phyloP scores from a whole-genome alignment of 805 yeast species.

The Vanderwaltozyma verrucispora region DNA sequence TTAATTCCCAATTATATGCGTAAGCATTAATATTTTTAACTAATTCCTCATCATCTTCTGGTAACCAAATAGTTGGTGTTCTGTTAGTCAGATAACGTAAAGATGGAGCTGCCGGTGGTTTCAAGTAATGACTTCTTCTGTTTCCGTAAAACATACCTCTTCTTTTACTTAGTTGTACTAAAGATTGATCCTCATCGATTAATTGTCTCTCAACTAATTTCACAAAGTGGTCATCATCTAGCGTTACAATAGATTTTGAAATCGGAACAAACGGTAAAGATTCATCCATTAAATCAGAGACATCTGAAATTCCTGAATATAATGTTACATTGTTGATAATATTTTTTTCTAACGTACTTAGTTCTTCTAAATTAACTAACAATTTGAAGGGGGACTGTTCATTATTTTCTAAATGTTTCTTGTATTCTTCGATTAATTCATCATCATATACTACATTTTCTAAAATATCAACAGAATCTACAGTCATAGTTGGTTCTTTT shows the following conservation, averaged over 20 bases:
- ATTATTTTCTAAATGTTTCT: neutral
- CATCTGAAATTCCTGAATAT: constrained; percentile 18
- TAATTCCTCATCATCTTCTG: constrained; percentile 78
- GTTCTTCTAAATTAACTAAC: constrained; percentile 23
- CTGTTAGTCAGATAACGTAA: constrained; percentile 69
- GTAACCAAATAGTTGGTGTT: constrained; percentile 93
- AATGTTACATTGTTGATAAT: constrained; percentile 28
- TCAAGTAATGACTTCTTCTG: constrained; percentile 51
- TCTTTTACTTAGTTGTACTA: constrained; percentile 26
- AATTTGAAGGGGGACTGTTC: constrained; percentile 26
- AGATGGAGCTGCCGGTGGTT: constrained; percentile 90
- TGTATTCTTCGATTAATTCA: constrained; percentile 18
- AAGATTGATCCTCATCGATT: constrained; percentile 33
- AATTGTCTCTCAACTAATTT: constrained; percentile 43
- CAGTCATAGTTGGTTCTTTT: neutral
- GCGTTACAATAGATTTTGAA: constrained; percentile 54
- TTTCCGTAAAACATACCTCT: constrained; percentile 38
- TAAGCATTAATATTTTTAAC: constrained; percentile 76
- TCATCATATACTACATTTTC: no score
- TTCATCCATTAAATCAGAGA: constrained; percentile 19
- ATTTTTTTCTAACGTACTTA: constrained; percentile 27
- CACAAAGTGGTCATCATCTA: constrained; percentile 54
- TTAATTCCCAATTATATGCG: constrained; percentile 87
- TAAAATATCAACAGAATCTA: neutral
- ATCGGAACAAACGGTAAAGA: constrained; percentile 40